A percentile compares a stretch with the other conserved stretches of the same genome.
phyloP scores from a whole-genome alignment of 2,329 filamentous ascomycete genomes.

The Microcera coccophila region DNA sequence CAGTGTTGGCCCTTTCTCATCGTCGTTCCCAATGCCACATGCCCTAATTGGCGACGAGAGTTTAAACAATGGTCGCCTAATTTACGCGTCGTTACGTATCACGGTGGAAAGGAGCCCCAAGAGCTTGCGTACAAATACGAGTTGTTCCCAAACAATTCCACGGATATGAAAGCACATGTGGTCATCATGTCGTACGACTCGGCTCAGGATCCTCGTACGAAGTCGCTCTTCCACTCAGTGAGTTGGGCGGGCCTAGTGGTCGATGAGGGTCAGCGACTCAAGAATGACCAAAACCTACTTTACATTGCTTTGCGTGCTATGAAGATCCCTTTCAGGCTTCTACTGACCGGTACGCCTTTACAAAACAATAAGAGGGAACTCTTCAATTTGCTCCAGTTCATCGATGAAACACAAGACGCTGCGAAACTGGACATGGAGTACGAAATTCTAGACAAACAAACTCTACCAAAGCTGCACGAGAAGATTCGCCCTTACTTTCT shows the following conservation, averaged over 20 bases:
- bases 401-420: slow-evolving; percentile 70
- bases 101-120: slow-evolving; percentile 71
- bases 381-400: slow-evolving; percentile 94
- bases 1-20: slow-evolving; percentile 86
- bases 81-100: slow-evolving; percentile 86
- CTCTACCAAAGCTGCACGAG: slow-evolving; percentile 74
- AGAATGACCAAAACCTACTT: slow-evolving; percentile 82
- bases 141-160: slow-evolving; percentile 65
- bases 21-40: slow-evolving; percentile 91
- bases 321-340: slow-evolving; percentile 75
- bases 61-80: slow-evolving; percentile 90
- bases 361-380: slow-evolving; percentile 95
- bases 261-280: slow-evolving; percentile 91
- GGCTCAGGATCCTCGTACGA: slow-evolving; percentile 68
- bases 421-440: slow-evolving; percentile 71
- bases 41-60: slow-evolving; percentile 95
- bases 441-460: slow-evolving; percentile 74
- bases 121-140: slow-evolving; percentile 78
- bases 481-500: slow-evolving; percentile 72
- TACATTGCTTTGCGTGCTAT: slow-evolving; percentile 72
- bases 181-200: slow-evolving; percentile 95
- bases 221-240: slow-evolving; percentile 62
- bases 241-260: slow-evolving; percentile 87
- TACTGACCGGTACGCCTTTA: slow-evolving; percentile 86
- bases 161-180: slow-evolving; percentile 78